These are phyloP conservation scores for Trypanosoma platydactyli DNA, from an alignment of 208 protist genomes.

Conservation along the genomic window DNA sequence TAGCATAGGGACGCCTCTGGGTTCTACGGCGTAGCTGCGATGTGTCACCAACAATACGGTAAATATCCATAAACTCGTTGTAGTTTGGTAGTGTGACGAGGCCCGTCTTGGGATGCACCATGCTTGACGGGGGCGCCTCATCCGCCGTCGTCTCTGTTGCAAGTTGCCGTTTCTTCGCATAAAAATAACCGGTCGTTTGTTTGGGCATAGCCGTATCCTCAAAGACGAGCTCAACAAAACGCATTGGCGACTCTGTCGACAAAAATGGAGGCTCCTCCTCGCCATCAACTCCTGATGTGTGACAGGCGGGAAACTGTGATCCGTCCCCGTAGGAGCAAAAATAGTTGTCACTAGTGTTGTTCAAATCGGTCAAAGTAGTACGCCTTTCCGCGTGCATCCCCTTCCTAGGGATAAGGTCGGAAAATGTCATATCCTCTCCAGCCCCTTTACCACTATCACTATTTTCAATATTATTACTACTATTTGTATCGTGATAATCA, in stretches of 20 bases:
- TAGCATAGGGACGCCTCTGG: not conserved
- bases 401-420: not conserved
- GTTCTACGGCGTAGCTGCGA: not conserved
- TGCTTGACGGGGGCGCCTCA: not conserved
- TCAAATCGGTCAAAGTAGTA: not conserved
- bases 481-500: not conserved
- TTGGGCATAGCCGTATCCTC: slow-evolving; percentile 62
- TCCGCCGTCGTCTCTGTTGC: slow-evolving; percentile 5
- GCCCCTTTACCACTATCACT: not conserved
- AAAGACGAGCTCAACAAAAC: slow-evolving; percentile 53
- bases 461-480: not conserved
- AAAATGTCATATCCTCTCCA: not conserved
- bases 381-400: not conserved
- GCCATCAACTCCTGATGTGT: not conserved
- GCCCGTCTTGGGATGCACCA: slow-evolving; percentile 31
- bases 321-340: slow-evolving; percentile 26
- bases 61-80: slow-evolving; percentile 90
- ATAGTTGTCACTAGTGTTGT: not conserved
- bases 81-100: slow-evolving; percentile 84
- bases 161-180: slow-evolving; percentile 39
- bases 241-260: slow-evolving; percentile 16
- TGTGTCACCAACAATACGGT: slow-evolving; percentile 35
- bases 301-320: not conserved
- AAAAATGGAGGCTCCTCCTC: not conserved
- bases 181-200: slow-evolving; percentile 62